Base-by-base conservation (phyloP, 2,329 filamentous ascomycete genomes). In the Bipolaris sorokiniana region DNA sequence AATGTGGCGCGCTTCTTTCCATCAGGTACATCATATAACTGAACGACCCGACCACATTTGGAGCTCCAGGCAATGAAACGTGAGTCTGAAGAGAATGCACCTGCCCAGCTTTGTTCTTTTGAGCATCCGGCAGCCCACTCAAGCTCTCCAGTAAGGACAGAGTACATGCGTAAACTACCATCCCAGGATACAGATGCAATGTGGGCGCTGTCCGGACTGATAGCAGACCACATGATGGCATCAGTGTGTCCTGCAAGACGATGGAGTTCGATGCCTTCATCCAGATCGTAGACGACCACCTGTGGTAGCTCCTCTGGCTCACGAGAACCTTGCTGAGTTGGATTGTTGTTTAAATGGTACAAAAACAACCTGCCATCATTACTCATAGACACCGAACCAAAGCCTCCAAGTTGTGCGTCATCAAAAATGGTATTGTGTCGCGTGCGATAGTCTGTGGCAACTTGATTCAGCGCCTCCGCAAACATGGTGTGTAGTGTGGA, bases 1-100 rank as follows among this genome's bases (percentile, higher is more conserved):
- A 42, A 42, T 10, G 22, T 26, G 3, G 40, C 22, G 5, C 48
- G 40, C 22, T 67, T 58, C 1, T 23, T 59, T 3, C 68, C 66
- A 18, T 59, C 34, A 3, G 20, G 10, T 1, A 69, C 65, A 7
- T 62, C 47, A 15, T 66, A 66, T 3, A 73, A 61, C 15, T 65
- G 41, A 22, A 73, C 36, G 3, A 50, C 37, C 1, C 11, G 34
- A 3, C 68, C 69, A 2, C 42, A 48, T 3, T 56, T 57, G 3
- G 55, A 59, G 23, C 62, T 71, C 69, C 70, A 72, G 2, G 63
- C 60, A 28, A 73, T 62, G 22, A 64, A 56, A 31, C 63, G 63
- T 1, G 68, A 70, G 28, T 70, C 65, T 1, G 63, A 54, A 3
- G 70, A 68, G 50, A 74, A 73, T 6, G 66, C 63, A 3, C 62